These are phyloP conservation scores for Russula virescens DNA, from an alignment of 768 basidiomycete species.

Conservation along the genomic window DNA sequence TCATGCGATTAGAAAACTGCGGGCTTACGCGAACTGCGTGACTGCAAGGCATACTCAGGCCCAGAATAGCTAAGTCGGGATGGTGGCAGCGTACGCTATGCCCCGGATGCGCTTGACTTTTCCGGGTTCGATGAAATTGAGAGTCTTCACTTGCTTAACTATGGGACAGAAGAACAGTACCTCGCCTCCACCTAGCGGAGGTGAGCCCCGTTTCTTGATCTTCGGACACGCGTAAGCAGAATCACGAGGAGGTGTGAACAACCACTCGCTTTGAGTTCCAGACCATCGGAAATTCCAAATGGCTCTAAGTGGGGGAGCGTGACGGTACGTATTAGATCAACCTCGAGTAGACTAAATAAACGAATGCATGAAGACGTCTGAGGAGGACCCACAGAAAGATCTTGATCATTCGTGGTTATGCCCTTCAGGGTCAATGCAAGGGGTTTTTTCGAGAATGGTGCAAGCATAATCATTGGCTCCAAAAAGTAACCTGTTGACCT, in stretches of 20 bases:
- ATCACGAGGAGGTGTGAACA: neutral
- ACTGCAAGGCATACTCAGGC: slow-evolving; percentile 36
- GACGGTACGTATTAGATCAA: slow-evolving; percentile 82
- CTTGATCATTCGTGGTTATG: slow-evolving; percentile 87
- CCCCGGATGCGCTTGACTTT: slow-evolving; percentile 93
- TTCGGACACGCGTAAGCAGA: slow-evolving; percentile 29
- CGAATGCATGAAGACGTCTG: neutral
- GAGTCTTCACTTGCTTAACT: slow-evolving; percentile 83
- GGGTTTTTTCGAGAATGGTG: slow-evolving; percentile 87
- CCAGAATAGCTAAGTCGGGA: neutral
- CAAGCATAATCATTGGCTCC: slow-evolving; percentile 84
- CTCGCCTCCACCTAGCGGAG: slow-evolving; percentile 90
- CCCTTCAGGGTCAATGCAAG: slow-evolving; percentile 78
- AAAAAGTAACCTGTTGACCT: slow-evolving; percentile 92
- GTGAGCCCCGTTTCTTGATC: slow-evolving; percentile 93
- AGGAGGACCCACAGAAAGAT: slow-evolving; percentile 66
- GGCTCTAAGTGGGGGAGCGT: slow-evolving; percentile 86
- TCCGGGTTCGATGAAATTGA: slow-evolving; percentile 89
- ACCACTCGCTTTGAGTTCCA: slow-evolving; percentile 72
- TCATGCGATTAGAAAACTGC: slow-evolving; percentile 97
- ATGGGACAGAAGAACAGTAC: slow-evolving; percentile 89
- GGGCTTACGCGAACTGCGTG: slow-evolving; percentile 96
- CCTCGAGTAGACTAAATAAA: slow-evolving; percentile 41
- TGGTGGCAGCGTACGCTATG: slow-evolving; percentile 64
- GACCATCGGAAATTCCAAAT: slow-evolving; percentile 84